Evolutionary conservation across 2,329 filamentous ascomycete genomes (phyloP).

Genomic region (Leptographium lundbergii): DNA sequence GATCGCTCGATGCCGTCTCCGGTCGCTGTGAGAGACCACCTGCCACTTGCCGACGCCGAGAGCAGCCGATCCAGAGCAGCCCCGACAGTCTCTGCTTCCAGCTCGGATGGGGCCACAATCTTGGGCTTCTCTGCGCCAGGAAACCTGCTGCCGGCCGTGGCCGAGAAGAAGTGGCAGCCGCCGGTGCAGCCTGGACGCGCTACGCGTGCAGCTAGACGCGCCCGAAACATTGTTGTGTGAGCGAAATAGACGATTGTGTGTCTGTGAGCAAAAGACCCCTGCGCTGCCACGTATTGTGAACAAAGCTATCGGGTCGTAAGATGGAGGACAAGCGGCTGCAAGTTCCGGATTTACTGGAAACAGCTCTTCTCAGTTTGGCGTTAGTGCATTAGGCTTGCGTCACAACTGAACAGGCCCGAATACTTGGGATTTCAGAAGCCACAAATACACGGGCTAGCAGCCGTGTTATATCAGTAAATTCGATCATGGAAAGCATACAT

Average conservation of each 20-base stretch:
- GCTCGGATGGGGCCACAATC: constrained; percentile 5
- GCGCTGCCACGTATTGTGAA: not conserved
- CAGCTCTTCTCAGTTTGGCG: too few relatives aligned
- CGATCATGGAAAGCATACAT: too few relatives aligned
- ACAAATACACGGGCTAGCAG: too few relatives aligned
- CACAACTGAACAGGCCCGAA: too few relatives aligned
- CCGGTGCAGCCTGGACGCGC: not conserved
- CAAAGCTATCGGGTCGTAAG: not conserved
- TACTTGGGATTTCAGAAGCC: too few relatives aligned
- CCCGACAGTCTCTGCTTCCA: not conserved
- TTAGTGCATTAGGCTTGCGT: too few relatives aligned
- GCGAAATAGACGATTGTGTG: not conserved
- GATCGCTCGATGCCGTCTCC: constrained; percentile 45
- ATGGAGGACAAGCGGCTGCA: too few relatives aligned
- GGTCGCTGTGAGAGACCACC: constrained; percentile 37
- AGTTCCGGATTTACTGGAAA: too few relatives aligned
- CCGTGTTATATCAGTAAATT: too few relatives aligned
- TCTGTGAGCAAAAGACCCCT: not conserved
- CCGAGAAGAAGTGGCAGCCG: not conserved
- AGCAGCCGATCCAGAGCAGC: constrained; percentile 21
- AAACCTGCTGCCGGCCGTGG: not conserved
- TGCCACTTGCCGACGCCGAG: constrained; percentile 14
- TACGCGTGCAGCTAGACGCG: not conserved
- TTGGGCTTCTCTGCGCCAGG: not conserved
- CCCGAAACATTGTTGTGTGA: not conserved